These are phyloP conservation scores for Yarrowia deformans DNA, from an alignment of 805 yeast genomes.

Conservation along the genomic window DNA sequence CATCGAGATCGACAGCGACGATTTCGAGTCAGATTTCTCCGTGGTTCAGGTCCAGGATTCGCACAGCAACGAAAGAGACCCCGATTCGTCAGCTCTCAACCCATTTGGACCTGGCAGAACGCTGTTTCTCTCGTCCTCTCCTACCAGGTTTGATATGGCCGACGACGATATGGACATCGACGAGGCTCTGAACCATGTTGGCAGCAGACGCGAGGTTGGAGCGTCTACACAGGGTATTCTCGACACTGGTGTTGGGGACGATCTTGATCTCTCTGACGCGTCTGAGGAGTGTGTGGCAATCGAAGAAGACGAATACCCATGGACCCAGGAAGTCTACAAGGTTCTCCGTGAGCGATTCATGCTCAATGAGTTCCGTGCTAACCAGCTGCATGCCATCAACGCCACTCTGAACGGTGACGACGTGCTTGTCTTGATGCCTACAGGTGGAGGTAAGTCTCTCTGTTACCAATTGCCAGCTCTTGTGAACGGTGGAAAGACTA, in stretches of 20 bases:
- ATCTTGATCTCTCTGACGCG: neutral
- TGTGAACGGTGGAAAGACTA: constrained; percentile 72
- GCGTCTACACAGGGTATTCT: constrained; percentile 24
- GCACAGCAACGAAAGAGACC: neutral
- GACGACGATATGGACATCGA: constrained; percentile 14
- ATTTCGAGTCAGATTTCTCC: constrained; percentile 24
- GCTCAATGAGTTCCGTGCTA: constrained; percentile 71
- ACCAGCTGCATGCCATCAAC: constrained; percentile 86
- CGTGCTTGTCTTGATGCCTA: constrained; percentile 95
- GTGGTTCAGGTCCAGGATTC: neutral
- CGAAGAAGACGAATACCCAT: constrained; percentile 51
- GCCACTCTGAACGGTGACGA: constrained; percentile 78
- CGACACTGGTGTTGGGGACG: constrained; percentile 10
- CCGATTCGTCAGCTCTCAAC: constrained; percentile 8
- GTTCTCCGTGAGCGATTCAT: constrained; percentile 68
- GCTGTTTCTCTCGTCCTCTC: constrained; percentile 14
- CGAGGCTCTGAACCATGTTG: constrained; percentile 5
- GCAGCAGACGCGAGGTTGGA: constrained; percentile 2
- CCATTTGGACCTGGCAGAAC: constrained; percentile 19
- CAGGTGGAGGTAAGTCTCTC: constrained; percentile 97
- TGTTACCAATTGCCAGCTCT: constrained; percentile 96
- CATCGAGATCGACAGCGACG: constrained; percentile 36
- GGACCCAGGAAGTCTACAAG: constrained; percentile 73
- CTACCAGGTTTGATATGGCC: neutral
- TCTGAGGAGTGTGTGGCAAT: constrained; percentile 1